Percentiles rank a stretch among this genome's conserved stretches.
phyloP scores from a whole-genome alignment of 805 yeast genomes.

The Lachancea mirantina region DNA sequence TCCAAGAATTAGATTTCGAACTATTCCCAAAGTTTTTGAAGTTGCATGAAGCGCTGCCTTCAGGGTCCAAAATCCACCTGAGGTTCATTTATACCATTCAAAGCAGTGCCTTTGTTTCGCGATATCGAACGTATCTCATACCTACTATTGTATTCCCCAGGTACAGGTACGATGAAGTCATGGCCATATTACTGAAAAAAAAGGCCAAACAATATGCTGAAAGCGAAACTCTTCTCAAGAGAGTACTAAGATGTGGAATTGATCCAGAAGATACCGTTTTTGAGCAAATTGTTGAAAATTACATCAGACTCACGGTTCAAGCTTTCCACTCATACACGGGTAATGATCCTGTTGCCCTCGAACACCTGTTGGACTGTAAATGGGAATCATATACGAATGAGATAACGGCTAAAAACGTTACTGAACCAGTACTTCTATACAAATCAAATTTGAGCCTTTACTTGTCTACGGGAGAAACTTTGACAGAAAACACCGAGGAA shows the following conservation, averaged over 20 bases:
- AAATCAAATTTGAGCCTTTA: conserved; percentile 28
- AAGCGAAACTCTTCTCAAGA: conserved; percentile 9
- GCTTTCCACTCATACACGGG: conserved; percentile 31
- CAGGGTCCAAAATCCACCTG: conserved; percentile 16
- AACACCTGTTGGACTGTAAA: conserved; percentile 26
- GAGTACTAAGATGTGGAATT: conserved; percentile 10
- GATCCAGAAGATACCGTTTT: conserved; percentile 7
- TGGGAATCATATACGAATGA: conserved; percentile 22
- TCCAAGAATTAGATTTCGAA: conserved; percentile 29
- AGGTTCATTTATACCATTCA: conserved; percentile 22
- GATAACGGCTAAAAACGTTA: conserved; percentile 16
- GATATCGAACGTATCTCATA: conserved; percentile 22
- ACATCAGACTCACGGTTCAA: conserved; percentile 25
- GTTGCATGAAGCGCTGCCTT: conserved; percentile 20
- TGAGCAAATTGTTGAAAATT: conserved; percentile 15
- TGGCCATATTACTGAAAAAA: conserved; percentile 15
- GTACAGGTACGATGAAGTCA: conserved; percentile 20
- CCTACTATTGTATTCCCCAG: conserved; percentile 29
- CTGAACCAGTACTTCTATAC: conserved; percentile 25
- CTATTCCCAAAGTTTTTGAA: conserved; percentile 22
- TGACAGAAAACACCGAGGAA: conserved; percentile 15
- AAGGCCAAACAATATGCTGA: conserved; percentile 15
- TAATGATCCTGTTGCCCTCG: conserved; percentile 21
- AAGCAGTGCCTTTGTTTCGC: conserved; percentile 18
- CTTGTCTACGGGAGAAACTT: conserved; percentile 29